Conservation (phyloP, 2,329 filamentous ascomycete genomes). For the Tolypocladium sp. region DNA sequence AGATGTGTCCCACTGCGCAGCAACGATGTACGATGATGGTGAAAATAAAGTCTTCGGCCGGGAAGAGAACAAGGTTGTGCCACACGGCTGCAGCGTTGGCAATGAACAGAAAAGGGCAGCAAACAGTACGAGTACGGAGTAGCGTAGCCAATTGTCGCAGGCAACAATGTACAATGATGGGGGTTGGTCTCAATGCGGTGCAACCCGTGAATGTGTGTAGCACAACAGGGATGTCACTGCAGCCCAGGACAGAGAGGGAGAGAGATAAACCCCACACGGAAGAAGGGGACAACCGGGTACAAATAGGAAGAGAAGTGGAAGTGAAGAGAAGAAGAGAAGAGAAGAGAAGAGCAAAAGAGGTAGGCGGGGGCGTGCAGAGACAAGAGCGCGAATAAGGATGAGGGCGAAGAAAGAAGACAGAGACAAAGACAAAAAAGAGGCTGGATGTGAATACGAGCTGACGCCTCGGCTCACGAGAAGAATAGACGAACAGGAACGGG, state of each 20-base stretch:
- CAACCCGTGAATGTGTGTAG: neutral
- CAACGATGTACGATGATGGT: neutral
- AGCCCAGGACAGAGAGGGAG: neutral
- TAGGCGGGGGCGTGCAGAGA: neutral
- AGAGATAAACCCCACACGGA: neutral
- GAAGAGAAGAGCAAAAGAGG: neutral
- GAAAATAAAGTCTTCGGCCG: slow-evolving; percentile 1
- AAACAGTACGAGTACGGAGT: too few relatives aligned
- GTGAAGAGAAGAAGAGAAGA: neutral
- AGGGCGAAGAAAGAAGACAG: neutral
- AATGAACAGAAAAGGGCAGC: neutral
- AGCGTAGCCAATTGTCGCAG: neutral
- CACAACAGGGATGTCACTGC: neutral
- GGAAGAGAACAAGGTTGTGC: neutral
- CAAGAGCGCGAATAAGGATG: neutral
- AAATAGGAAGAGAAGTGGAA: neutral
- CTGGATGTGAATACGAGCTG: neutral
- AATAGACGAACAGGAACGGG: neutral
- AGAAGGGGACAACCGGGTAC: neutral
- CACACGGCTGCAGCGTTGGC: too few relatives aligned
- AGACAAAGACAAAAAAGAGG: neutral
- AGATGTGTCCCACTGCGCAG: neutral
- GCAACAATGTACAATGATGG: neutral
- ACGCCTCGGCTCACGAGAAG: neutral
- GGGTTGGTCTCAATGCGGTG: neutral